Evolutionary conservation across 176 grass and related monocot genomes (phyloP), one percentile per base, ranked within the genome.

Genomic region (Aegilops tauschii): DNA sequence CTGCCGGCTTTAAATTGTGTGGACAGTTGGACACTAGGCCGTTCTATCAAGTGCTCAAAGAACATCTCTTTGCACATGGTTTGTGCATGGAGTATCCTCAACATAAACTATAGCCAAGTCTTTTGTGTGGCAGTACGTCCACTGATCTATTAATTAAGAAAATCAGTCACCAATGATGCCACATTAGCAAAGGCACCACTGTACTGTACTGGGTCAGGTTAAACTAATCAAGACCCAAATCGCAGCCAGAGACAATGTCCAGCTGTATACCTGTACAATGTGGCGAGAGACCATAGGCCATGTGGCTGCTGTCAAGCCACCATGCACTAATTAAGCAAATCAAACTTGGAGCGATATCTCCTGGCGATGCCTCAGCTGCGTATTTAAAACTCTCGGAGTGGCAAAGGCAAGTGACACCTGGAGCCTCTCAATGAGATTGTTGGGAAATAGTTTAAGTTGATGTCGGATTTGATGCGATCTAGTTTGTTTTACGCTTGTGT

Each of bases 231-330:
- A 84, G 32, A 36, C 44, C 34, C 74, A 56, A 28, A 84, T 62
- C 81, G 28, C 14, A 39, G 80, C 80, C 17, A 72, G 61, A 30
- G 47, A 87, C 84, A 83, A 80, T 45, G 39, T 69, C 18, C 28
- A 69, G 69, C 17, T 62, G 29, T 54, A 18, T 30, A 16, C 1
- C 25, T 25, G 70, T 75, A 49, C 12, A 63, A 85, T 81, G 89
- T 91, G 82, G 62, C 42, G 76, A 80, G 50, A 63, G 6, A 25
- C 28, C 69, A 85, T 77, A 70, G 70, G 89, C 39, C 82, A 62
- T 88, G 85, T 88, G 85, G 68, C 69, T 61, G 62, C 21, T 88
- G 81, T 85, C 82, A 91, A 52, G 70, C 82, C 85, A 91, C 50
- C 86, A 91, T 21, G 54, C 52, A 59, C 56, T 21, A 21, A 59